Evolutionary conservation across 2,329 filamentous ascomycete species (phyloP), one percentile per base, ranked within the genome.

Genomic region (Ophiostoma sp.): DNA sequence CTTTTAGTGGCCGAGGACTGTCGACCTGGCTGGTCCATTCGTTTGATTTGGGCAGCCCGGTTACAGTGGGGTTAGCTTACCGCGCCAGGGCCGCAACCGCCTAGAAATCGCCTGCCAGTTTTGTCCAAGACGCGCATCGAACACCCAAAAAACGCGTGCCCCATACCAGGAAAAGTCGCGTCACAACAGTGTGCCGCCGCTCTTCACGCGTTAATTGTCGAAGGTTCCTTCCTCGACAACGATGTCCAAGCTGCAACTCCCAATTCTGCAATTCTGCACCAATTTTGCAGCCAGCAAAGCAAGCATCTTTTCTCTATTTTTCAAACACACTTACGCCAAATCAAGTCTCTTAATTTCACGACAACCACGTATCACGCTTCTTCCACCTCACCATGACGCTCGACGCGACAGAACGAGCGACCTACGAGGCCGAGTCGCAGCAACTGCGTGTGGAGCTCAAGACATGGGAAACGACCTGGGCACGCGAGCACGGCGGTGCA

Each of bases 381-480:
- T 9, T 22, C 57, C 15, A 39, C 33, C 19, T 9, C 48, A 9
- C n/a, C 59, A 68, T 7, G 4, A 75, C 73, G 74, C 88, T 89
- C 87, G 85, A 89, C 75, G 82, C 84, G 31, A 78, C 77, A 15
- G 81, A 82, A 22, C 85, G 79, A 78, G 78, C 80, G 17, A 78
- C 81, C 72, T 88, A 87, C 74, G 87, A 89, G 78, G 79, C 78
- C 11, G 83, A 86, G 77, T 86, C 85, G 15, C 84, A 85, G 76
- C 79, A 85, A 69, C 83, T 94, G n/a, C 88, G 91, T n/a, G 82
- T 84, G 50, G 89, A 93, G 75, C 83, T 95, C 66, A 95, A 95
- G 82, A 81, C 82, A 76, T 96, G 92, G 90, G 93, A 96, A 80
- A 89, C 85, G 76, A 83, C 87, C 7, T 95, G 93, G 84, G 87